Evolutionary conservation across 257 asterid species (phyloP).

Genomic region (Scutellaria barbata): DNA sequence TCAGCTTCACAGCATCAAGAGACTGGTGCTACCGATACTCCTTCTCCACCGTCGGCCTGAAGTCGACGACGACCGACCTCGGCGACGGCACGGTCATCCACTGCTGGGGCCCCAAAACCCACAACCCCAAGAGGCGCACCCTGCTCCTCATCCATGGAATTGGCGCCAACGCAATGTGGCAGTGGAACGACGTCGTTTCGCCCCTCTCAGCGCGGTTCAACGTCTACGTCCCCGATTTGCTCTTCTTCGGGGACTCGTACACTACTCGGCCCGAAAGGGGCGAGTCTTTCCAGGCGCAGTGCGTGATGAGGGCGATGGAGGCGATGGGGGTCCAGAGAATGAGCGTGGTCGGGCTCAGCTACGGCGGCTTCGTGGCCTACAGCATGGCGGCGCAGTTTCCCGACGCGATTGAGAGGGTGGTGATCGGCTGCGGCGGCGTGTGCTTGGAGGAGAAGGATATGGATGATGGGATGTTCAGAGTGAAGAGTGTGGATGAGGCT

Average conservation of each 20-base stretch:
- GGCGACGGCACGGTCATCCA: constrained; percentile 71
- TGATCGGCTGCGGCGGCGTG: constrained; percentile 74
- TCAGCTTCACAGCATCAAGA: constrained; percentile 70
- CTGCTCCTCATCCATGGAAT: constrained; percentile 74
- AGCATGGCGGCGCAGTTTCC: constrained; percentile 77
- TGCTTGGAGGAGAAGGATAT: constrained; percentile 81
- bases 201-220: constrained; percentile 74
- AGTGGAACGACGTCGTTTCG: constrained; percentile 73
- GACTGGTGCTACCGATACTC: constrained; percentile 61
- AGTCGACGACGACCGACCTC: constrained; percentile 60
- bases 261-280: constrained; percentile 62
- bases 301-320: constrained; percentile 70
- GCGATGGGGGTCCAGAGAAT: constrained; percentile 56
- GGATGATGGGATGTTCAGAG: constrained; percentile 74
- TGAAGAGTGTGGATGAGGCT: constrained; percentile 79
- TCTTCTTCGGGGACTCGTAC: constrained; percentile 77
- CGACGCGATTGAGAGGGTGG: constrained; percentile 67
- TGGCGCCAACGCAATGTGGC: constrained; percentile 97
- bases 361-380: constrained; percentile 88
- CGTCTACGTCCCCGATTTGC: constrained; percentile 72
- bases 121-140: constrained; percentile 51
- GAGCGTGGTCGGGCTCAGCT: constrained; percentile 73
- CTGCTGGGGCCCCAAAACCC: constrained; percentile 76
- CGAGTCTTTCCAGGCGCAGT: constrained; percentile 71
- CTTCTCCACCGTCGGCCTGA: constrained; percentile 69